A percentile compares a stretch with the other conserved stretches of the same genome.
Evolutionary conservation across 1,284 basidiomycete genomes (phyloP).

Genomic region (Malassezia vespertilionis): DNA sequence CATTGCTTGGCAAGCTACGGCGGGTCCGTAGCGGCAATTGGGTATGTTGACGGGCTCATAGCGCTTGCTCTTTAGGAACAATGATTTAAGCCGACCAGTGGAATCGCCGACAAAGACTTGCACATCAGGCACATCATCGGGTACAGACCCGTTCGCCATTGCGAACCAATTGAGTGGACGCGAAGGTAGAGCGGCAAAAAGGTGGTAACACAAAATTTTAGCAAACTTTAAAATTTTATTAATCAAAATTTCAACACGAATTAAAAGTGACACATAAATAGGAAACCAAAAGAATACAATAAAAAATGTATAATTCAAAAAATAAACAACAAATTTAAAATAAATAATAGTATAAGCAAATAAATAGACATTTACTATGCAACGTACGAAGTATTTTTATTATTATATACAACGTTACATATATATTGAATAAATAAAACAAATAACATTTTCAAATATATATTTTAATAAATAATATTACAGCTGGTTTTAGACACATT

Average conservation of each 20-base stretch:
- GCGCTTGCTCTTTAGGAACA: neutral
- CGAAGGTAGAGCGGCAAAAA: too few species aligned
- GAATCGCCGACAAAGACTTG: slow-evolving; percentile 14
- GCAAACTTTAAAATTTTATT: neutral
- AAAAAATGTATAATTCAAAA: neutral
- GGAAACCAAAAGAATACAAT: neutral
- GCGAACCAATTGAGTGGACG: too few species aligned
- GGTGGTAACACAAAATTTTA: too few species aligned
- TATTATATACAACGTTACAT: neutral
- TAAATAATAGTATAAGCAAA: neutral
- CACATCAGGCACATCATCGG: neutral
- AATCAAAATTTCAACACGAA: neutral
- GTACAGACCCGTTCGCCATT: too few species aligned
- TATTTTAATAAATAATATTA: neutral
- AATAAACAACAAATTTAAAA: neutral
- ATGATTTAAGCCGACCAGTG: slow-evolving; percentile 4
- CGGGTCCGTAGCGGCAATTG: slow-evolving; percentile 7
- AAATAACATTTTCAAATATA: neutral
- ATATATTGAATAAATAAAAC: neutral
- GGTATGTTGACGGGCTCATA: slow-evolving; percentile 1
- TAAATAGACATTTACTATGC: neutral
- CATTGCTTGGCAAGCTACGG: slow-evolving; percentile 12
- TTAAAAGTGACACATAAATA: neutral
- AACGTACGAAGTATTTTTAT: neutral
- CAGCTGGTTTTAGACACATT: too few species aligned